Evolutionary conservation across 2,329 filamentous ascomycete species (phyloP).

Genomic region (Colletotrichum navitas): DNA sequence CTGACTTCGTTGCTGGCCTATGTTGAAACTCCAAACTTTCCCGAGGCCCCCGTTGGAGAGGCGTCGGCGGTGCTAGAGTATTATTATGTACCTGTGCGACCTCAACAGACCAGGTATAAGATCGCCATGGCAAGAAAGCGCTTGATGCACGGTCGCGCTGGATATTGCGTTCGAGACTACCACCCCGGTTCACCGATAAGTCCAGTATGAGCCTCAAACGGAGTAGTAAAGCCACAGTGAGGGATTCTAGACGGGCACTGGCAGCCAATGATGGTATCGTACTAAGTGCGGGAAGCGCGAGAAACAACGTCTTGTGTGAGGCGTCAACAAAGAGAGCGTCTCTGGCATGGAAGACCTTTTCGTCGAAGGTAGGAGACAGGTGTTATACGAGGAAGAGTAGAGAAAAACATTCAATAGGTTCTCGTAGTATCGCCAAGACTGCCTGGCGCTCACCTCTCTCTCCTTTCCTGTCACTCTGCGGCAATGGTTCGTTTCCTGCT

Average conservation of each 20-base stretch:
- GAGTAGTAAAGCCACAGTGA: not conserved
- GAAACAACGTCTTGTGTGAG: constrained; percentile 9
- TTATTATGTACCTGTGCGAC: too few relatives aligned
- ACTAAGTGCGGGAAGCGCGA: not conserved
- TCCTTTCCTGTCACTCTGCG: not conserved
- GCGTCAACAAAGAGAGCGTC: constrained; percentile 2
- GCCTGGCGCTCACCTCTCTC: constrained; percentile 5
- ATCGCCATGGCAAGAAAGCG: constrained; percentile 18
- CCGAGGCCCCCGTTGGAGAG: not conserved
- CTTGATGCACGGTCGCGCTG: constrained; percentile 10
- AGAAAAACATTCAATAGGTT: constrained; percentile 26
- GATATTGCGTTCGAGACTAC: constrained; percentile 25
- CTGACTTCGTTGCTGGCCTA: constrained; percentile 10
- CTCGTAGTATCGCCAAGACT: constrained; percentile 6
- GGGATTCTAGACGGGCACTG: not conserved
- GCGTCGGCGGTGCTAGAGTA: too few relatives aligned
- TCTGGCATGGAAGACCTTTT: not conserved
- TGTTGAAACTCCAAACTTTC: not conserved
- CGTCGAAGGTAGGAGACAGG: constrained; percentile 9
- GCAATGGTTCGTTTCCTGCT: constrained; percentile 24
- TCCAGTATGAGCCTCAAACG: not conserved
- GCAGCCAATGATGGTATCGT: not conserved
- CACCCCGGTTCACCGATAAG: constrained; percentile 8
- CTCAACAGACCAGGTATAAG: not conserved
- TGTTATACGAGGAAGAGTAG: not conserved